Percentiles rank a stretch among this genome's conserved stretches.
phyloP scores from a whole-genome alignment of 1,139 yeast genomes.

The Yamadazyma siamensis region DNA sequence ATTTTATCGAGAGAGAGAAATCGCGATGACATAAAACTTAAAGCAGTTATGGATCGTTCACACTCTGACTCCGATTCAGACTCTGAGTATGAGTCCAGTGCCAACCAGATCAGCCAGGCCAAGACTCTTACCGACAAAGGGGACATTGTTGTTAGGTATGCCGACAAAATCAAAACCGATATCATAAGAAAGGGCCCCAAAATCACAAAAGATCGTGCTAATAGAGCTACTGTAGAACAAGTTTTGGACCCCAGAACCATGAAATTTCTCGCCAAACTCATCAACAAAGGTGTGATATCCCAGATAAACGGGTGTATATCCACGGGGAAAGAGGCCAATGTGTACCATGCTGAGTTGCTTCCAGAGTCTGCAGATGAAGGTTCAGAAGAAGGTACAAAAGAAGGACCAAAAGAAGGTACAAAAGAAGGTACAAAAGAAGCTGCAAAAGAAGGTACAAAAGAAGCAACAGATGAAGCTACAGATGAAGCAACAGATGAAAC shows the following conservation, averaged over 20 bases:
- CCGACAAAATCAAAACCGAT: conserved; percentile 63
- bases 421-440: conserved; percentile 23
- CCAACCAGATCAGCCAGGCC: conserved; percentile 2
- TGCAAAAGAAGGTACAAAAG: conserved; percentile 21
- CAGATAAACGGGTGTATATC: conserved; percentile 91
- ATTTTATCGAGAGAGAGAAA: background rate
- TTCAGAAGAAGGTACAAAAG: conserved; percentile 39
- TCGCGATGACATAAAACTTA: background rate
- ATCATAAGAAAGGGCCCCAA: conserved; percentile 55
- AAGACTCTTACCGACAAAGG: conserved; percentile 45
- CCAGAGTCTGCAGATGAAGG: conserved; percentile 1
- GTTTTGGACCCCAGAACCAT: conserved; percentile 94
- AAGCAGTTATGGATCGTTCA: background rate
- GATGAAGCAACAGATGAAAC: conserved; percentile 1
- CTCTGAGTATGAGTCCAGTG: background rate
- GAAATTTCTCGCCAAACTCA: conserved; percentile 73
- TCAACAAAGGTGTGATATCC: conserved; percentile 77
- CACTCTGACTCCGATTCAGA: background rate
- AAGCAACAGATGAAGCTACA: conserved; percentile 21
- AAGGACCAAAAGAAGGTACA: conserved; percentile 16
- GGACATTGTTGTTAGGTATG: conserved; percentile 57
- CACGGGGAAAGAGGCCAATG: conserved; percentile 98
- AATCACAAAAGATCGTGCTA: conserved; percentile 74
- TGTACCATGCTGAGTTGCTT: conserved; percentile 87
- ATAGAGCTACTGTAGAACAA: conserved; percentile 95